Percentiles rank a stretch among this genome's conserved stretches.
Evolutionary conservation across 345 rosid species (phyloP).

Genomic region (Xanthoceras sorbifolium): DNA sequence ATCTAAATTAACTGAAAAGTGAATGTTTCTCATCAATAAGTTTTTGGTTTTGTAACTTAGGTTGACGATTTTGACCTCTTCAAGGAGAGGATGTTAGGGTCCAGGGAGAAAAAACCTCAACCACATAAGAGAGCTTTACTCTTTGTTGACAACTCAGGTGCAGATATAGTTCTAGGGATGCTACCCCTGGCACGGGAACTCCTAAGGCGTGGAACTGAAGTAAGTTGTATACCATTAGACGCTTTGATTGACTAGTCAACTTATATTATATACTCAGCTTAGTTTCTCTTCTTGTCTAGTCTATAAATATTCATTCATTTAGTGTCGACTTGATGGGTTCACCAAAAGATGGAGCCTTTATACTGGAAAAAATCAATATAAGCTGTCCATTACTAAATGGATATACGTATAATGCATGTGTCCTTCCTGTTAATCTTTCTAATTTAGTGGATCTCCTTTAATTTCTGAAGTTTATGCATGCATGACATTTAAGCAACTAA

Average conservation of each 20-base stretch:
- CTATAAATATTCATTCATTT: background rate
- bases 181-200: slow-evolving; percentile 97
- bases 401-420: background rate
- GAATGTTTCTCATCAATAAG: background rate
- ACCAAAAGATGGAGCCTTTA: background rate
- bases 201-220: slow-evolving; percentile 95
- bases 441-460: background rate
- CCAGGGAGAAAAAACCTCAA: slow-evolving; percentile 56
- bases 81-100: slow-evolving; percentile 85
- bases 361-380: background rate
- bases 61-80: slow-evolving; percentile 95
- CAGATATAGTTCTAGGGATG: slow-evolving; percentile 93
- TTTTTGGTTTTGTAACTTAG: slow-evolving; percentile 37
- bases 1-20: background rate
- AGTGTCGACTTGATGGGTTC: background rate
- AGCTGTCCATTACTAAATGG: background rate
- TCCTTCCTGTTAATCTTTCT: slow-evolving; percentile 4
- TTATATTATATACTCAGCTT: background rate
- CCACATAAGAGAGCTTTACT: slow-evolving; percentile 93
- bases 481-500: background rate
- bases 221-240: slow-evolving; percentile 26
- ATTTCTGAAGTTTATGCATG: background rate
- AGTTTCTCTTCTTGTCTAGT: background rate
- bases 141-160: slow-evolving; percentile 98
- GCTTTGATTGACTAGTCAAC: background rate